Evolutionary conservation across 2,329 filamentous ascomycete genomes (phyloP).

Genomic region (Saccharata proteae): DNA sequence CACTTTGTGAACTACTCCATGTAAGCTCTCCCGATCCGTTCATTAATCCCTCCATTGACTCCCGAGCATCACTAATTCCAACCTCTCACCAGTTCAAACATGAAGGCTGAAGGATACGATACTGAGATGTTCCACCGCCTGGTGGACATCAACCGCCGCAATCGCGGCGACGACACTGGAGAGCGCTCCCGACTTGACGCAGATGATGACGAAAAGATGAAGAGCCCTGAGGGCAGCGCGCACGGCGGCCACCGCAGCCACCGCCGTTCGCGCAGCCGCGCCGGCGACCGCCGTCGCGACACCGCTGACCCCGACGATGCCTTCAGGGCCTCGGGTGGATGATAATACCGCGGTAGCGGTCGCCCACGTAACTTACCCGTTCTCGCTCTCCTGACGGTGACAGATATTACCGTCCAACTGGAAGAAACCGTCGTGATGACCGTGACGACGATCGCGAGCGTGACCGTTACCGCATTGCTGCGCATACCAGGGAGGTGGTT

Average conservation of each 20-base stretch:
- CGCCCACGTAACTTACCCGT: conserved; percentile 20
- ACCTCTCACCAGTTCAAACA: no score
- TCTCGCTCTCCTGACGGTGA: conserved; percentile 28
- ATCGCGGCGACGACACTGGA: conserved; percentile 20
- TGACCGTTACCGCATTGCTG: conserved; percentile 43
- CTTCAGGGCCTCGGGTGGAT: conserved; percentile 16
- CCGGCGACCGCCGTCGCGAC: conserved; percentile 15
- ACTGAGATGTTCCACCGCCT: no score
- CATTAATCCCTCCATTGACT: no score
- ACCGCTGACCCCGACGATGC: conserved; percentile 10
- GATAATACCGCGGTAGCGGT: conserved; percentile 27
- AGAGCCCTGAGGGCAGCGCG: conserved; percentile 19
- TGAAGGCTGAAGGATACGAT: no score
- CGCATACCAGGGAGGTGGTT: no score
- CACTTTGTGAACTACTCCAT: no score
- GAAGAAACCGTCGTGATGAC: conserved; percentile 26
- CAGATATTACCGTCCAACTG: conserved; percentile 21
- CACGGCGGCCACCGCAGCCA: conserved; percentile 23
- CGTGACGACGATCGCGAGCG: conserved; percentile 40
- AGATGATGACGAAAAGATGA: conserved; percentile 26
- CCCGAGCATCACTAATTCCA: no score
- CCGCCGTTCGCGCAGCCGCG: conserved; percentile 14
- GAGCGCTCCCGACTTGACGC: conserved; percentile 16
- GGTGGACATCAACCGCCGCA: no score
- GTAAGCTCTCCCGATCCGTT: no score